Conservation (phyloP, 345 rosid genomes). For the Corchorus capsularis region DNA sequence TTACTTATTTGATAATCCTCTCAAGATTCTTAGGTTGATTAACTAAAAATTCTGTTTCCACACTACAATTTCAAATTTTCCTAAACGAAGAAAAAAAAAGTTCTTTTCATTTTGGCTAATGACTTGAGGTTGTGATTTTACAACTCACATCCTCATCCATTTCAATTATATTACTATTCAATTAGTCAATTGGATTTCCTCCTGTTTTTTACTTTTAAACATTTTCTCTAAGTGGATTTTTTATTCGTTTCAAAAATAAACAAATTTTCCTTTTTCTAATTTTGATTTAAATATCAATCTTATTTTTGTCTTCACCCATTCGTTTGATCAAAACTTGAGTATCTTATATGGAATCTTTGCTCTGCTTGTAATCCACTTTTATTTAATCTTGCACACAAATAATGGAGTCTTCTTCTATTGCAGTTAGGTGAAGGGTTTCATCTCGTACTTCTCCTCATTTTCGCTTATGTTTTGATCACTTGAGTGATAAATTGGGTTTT, state of each 20-base stretch:
- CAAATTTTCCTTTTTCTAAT: not conserved
- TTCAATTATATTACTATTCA: slow-evolving; percentile 6
- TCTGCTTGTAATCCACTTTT: slow-evolving; percentile 19
- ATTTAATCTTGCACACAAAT: slow-evolving; percentile 50
- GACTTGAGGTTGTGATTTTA: slow-evolving; percentile 7
- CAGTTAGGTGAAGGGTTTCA: slow-evolving; percentile 18
- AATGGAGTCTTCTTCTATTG: not conserved
- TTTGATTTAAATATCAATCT: not conserved
- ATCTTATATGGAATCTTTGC: slow-evolving; percentile 33
- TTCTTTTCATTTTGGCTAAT: not conserved
- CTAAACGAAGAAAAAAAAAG: not conserved
- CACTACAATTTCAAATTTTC: not conserved
- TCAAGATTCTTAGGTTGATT: not conserved
- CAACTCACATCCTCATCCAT: slow-evolving; percentile 28
- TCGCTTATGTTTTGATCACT: not conserved
- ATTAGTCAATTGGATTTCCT: not conserved
- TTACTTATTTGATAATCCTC: not conserved
- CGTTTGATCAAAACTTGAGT: slow-evolving; percentile 14
- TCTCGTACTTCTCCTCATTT: not conserved
- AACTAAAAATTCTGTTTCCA: not conserved
- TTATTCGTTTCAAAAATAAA: not conserved
- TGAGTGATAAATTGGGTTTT: not conserved
- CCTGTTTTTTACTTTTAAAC: too few species aligned
- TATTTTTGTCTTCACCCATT: slow-evolving; percentile 25
- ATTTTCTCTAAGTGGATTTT: not conserved